Evolutionary conservation across 2,329 filamentous ascomycete species (phyloP), one percentile per base, ranked within the genome.

Genomic region (Plectosphaerella plurivora): DNA sequence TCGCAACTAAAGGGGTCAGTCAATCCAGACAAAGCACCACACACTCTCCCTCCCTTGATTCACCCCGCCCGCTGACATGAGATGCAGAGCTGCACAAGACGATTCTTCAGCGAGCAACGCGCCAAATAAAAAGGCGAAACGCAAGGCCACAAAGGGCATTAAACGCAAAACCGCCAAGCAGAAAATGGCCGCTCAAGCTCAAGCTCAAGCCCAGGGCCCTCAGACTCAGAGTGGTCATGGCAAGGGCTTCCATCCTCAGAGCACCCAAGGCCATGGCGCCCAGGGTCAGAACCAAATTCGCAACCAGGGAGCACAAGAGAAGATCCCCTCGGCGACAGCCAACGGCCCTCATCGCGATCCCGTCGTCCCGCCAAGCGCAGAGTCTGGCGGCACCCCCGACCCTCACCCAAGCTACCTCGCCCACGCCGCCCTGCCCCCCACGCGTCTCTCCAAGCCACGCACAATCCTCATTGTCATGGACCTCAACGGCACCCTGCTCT

Each of bases 401-500:
- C 83, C 89, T 0, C 79, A 79, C 1, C 45, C 68, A 0, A 63
- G 68, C 46, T 95, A 95, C 68, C 71, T 90, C n/a, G 51, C 63
- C 4, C 76, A 77, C 50, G 75, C 87, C 2, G 64, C 70, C 5
- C 59, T 71, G 14, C 60, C 71, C 1, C 75, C 82, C 0, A 61
- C 65, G 25, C 58, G 59, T 15, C 68, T 80, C 4, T 39, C 68
- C 0, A 49, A 67, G 1, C 79, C 85, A 1, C 82, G 82, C 41
- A 81, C 79, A 15, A 78, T 96, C 35, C 83, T 99, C 20, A 76
- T 99, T 49, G 82, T 97, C 46, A 82, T 97, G 56, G 94, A 99
- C 70, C 81, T 99, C 37, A 99, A 97, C 68, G 94, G 94, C 56
- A 97, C 93, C 0, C 78, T 99, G 1, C 79, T 97, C 36, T 78